phyloP scores from a whole-genome alignment of 805 yeast genomes.

The Wickerhamiella azymoides region DNA sequence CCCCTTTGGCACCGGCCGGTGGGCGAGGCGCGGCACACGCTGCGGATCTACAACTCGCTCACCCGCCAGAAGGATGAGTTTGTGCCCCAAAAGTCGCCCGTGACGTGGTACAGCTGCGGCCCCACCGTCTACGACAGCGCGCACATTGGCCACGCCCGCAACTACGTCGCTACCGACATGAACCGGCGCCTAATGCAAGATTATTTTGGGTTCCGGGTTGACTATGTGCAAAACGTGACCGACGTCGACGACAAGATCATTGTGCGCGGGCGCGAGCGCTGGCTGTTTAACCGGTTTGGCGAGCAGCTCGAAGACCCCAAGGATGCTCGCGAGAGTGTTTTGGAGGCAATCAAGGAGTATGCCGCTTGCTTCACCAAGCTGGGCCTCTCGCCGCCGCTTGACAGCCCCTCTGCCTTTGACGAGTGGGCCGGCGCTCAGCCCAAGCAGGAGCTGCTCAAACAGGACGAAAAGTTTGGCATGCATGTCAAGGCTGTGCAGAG shows the following conservation, averaged over 20 bases:
- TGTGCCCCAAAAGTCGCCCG: conserved; percentile 46
- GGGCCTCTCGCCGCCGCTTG: conserved; percentile 26
- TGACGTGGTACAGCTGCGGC: conserved; percentile 96
- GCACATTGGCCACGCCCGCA: conserved; percentile 98
- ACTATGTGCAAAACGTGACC: conserved; percentile 93
- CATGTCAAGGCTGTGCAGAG: conserved; percentile 45
- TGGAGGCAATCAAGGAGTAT: conserved; percentile 30
- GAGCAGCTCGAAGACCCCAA: conserved; percentile 27
- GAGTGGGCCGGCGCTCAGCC: conserved; percentile 42
- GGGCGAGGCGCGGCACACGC: conserved; percentile 26
- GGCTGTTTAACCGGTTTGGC: conserved; percentile 53
- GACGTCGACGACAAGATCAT: conserved; percentile 97
- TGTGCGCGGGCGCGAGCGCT: conserved; percentile 81
- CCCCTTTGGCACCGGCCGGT: conserved; percentile 40
- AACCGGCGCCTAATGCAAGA: conserved; percentile 79
- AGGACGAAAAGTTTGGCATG: conserved; percentile 81
- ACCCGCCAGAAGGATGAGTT: conserved; percentile 72
- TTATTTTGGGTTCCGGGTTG: conserved; percentile 79
- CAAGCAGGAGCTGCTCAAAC: conserved; percentile 34
- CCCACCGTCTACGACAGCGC: conserved; percentile 94
- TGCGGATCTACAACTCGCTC: conserved; percentile 67
- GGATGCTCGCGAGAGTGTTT: conserved; percentile 22
- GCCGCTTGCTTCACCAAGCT: conserved; percentile 43
- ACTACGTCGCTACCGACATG: conserved; percentile 88
- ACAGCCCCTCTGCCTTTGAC: conserved; percentile 28